Base-by-base conservation (phyloP, 23 red algal species). In the Cyanidiococcus yangmingshanensis region DNA sequence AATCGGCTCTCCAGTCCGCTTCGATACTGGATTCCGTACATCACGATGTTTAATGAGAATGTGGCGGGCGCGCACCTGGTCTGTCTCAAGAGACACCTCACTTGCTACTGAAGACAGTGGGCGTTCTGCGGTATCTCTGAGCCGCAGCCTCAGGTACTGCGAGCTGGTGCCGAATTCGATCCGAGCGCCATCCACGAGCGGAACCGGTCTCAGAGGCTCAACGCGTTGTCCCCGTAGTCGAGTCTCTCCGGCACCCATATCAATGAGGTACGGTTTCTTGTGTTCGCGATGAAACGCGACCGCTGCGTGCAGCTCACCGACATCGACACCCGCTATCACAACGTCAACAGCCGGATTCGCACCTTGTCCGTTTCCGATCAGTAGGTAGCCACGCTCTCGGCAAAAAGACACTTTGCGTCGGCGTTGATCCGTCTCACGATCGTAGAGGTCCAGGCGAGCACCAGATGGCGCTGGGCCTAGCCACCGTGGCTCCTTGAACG, bases 21-120 rank as follows among this genome's bases (percentile, higher is more conserved):
- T 25, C 15, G 90, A 95, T 30, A 76, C 58, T 78, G 90, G 90
- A 25, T 82, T 67, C 26, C 90, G 85, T 27, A 82, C 84, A 31
- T 68, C 82, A 24, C 76, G 35, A 58, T 95, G 90, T 68, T 95
- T 95, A 17, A 95, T 82, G 35, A 95, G 90, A 16, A 95, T 37
- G 67, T 95, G 90, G 2, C 67, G 34, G 2, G 80, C 80, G 15
- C 32, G 32, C 40, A 80, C 77, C 41, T 35, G 63, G 7, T 29
- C 63, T 3, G 63, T 2, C 3, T 17, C n/a, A 7, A 29, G 63
- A 54, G 45, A 7, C 45, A 21, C 45, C 45, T 7, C 45, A 54
- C 12, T 54, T 7, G 12, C 21, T 21, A 15, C 45, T 21, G 45
- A 7, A 54, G 45, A 21, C 45, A 21, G 21, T 54, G 7, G 45